Evolutionary conservation across 768 basidiomycete species (phyloP), one percentile per base, ranked within the genome.

Genomic region (Serendipita sp.): DNA sequence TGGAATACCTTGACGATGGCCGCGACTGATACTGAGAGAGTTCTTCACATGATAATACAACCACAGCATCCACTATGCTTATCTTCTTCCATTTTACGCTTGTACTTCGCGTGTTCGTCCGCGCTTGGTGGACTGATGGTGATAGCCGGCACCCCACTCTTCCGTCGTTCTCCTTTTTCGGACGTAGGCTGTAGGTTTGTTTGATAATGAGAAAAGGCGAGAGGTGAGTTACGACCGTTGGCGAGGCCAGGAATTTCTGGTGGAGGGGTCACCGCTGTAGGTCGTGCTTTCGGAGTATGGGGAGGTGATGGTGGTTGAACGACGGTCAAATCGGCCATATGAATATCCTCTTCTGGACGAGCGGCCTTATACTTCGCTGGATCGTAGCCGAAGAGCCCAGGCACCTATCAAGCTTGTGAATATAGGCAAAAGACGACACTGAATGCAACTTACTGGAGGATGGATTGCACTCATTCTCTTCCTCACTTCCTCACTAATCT

Each of bases 331-430:
- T 88, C 86, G 69, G 82, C 79, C 83, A 87, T 81, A 18, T 78
- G 78, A 58, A 86, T 83, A 62, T 70, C 79, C 30, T 73, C 71
- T 35, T 74, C 75, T 24, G 65, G 70, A 54, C 75, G 78, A 66
- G 77, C 75, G 8, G 78, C 77, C 5, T 83, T 82, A 69, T 85
- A 84, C 73, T 90, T 92, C 4, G 84, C 76, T 64, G 81, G 79
- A 69, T 90, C 85, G 71, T 78, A 91, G 3, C 85, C 88, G 72
- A 92, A 92, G 48, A 88, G 90, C 18, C 89, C 89, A 7, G 89
- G 87, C 16, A 88, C 86, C 88, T 89, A 64, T 65, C 32, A 32
- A 44, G 54, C 5, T 41, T 3, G 53, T 54, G 7, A 44, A 10
- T 5, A 30, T 53, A 45, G 32, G 28, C 8, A 37, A 34, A 35